A percentile compares a stretch with the other conserved stretches of the same genome.
phyloP scores from a whole-genome alignment of 2,329 filamentous ascomycete genomes.

The Pyrenochaeta sp. region DNA sequence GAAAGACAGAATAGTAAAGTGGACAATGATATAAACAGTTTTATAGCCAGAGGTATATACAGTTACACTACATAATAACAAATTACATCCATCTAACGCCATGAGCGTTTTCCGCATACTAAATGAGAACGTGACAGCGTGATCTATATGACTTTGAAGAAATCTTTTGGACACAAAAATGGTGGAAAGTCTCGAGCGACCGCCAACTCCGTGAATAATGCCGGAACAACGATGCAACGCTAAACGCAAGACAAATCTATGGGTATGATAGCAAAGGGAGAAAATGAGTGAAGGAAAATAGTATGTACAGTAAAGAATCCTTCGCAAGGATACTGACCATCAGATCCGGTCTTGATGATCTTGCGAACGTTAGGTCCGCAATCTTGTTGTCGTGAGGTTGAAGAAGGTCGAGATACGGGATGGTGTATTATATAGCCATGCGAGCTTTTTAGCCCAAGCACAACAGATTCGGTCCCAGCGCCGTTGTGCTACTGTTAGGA shows the following conservation, averaged over 20 bases:
- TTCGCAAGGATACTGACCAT: not conserved
- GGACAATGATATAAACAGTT: not conserved
- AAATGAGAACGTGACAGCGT: not conserved
- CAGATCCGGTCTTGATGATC: not conserved
- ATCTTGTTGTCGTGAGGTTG: not conserved
- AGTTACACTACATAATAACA: not conserved
- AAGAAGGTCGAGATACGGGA: not conserved
- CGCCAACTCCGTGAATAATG: not conserved
- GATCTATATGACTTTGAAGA: not conserved
- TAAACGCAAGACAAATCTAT: not conserved
- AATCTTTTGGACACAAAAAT: not conserved
- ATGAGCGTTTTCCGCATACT: not conserved
- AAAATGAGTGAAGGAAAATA: not conserved
- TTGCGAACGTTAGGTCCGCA: not conserved
- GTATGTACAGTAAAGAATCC: not conserved
- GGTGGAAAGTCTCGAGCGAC: not conserved
- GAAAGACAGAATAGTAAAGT: not conserved
- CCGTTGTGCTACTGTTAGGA: constrained; percentile 36
- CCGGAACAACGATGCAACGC: not conserved
- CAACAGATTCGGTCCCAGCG: constrained; percentile 19
- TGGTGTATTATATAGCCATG: not conserved
- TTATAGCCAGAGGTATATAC: not conserved
- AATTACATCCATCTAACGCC: not conserved
- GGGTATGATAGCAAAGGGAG: not conserved
- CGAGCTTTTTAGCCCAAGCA: constrained; percentile 20